Conservation (phyloP, 192 early-diverging fungal genomes). For the Radiomyces spectabilis region DNA sequence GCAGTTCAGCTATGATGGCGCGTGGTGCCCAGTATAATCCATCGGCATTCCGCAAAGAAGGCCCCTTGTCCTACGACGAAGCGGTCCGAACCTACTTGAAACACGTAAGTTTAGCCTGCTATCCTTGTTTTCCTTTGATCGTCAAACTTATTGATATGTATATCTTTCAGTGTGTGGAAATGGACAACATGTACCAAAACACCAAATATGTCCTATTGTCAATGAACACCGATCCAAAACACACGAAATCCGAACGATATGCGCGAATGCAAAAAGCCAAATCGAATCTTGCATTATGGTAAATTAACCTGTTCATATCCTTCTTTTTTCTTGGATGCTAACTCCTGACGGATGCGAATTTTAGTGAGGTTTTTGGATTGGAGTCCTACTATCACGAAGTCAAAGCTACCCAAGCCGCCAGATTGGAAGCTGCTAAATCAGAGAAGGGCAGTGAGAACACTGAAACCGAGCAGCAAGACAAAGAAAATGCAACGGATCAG, state of each 20-base stretch:
- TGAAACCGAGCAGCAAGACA: background rate
- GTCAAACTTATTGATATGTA: background rate
- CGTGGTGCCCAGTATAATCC: conserved; percentile 81
- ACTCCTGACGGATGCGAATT: no score
- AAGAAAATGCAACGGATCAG: no score
- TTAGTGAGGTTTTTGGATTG: background rate
- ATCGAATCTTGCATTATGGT: conserved; percentile 46
- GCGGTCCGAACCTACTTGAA: conserved; percentile 61
- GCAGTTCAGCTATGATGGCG: conserved; percentile 81
- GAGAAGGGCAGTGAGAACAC: background rate
- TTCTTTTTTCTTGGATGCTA: background rate
- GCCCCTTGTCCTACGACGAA: conserved; percentile 43
- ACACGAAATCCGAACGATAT: conserved; percentile 35
- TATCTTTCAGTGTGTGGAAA: conserved; percentile 42
- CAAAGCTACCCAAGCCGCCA: background rate
- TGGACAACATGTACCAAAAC: conserved; percentile 73
- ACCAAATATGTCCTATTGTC: conserved; percentile 88
- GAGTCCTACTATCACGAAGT: background rate
- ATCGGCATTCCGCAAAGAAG: conserved; percentile 75
- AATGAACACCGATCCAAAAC: conserved; percentile 67
- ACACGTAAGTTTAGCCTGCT: conserved; percentile 38
- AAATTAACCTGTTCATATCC: conserved; percentile 16
- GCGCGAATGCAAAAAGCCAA: conserved; percentile 37
- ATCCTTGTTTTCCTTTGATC: no score
- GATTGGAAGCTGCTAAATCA: background rate